Base-by-base conservation (phyloP, 1,284 basidiomycete genomes). In the Meira nashicola region DNA sequence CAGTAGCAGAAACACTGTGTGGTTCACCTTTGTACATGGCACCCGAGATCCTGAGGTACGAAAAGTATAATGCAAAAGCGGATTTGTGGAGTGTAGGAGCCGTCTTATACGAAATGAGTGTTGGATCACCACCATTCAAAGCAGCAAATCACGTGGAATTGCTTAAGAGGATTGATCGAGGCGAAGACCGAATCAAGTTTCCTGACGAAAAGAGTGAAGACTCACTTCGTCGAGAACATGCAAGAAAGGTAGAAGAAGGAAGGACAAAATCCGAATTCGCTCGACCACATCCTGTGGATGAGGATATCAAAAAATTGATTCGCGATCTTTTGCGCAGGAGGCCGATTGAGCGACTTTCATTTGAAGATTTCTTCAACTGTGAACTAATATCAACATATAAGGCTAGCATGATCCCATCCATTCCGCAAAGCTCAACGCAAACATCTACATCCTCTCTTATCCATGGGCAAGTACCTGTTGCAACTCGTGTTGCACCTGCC, bases 1-100 rank as follows among this genome's bases (percentile, higher is more conserved):
- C 91, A 82, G 86, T 98, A 84, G 95, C 94, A 9, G 94, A 98
- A 80, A 99, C 94, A 1, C 83, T 99, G 0, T 99, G 94, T 76
- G 94, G 95, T 8, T 96, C 92, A 19, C 94, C 95, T 49, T 81
- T 99, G 37, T 99, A 99, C 81, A 99, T 98, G 94, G 94, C 95
- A 0, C 94, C 94, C 0, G 94, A 99, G 80, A 98, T 99, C 66
- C 82, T 99, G 17, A 86, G 90, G 19, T 96, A 96, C 78, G 89
- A 98, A 80, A 95, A 94, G 79, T 97, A 99, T 79, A 92, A 96
- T 77, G 92, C 92, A 23, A 96, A 93, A 78, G 94, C 91, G 0
- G 94, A 99, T 76, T 83, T 99, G 1, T 99, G 94, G 94, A 94
- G 91, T 6, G 91, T 97, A 37, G 95, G 94, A 7, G 92, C 95